Percentiles rank a stretch among this genome's conserved stretches.
Evolutionary conservation across 2,329 filamentous ascomycete species (phyloP).

Genomic region (Pseudogymnoascus sp.): DNA sequence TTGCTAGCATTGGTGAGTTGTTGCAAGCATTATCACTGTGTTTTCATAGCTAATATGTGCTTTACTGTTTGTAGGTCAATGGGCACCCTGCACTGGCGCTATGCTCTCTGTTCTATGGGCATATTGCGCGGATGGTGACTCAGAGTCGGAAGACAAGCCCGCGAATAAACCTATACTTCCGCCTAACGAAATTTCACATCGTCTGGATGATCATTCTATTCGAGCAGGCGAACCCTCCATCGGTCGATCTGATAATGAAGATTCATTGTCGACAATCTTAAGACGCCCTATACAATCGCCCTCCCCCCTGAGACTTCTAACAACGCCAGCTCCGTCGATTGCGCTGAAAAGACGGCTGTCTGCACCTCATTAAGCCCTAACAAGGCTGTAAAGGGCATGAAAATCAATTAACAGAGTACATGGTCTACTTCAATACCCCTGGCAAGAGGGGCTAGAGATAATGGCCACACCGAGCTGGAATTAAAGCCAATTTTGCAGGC

Average conservation of each 20-base stretch:
- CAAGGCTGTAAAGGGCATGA: no score
- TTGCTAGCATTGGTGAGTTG: slow-evolving; percentile 50
- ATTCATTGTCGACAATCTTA: background rate
- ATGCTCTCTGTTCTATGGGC: slow-evolving; percentile 50
- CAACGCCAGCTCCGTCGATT: background rate
- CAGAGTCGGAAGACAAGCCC: background rate
- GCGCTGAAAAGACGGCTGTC: background rate
- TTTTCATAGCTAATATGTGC: background rate
- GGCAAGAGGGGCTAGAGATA: no score
- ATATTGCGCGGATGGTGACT: background rate
- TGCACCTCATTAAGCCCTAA: background rate
- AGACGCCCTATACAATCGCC: background rate
- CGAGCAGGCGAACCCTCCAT: background rate
- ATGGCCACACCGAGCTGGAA: background rate
- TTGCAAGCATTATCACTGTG: background rate
- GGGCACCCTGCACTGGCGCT: slow-evolving; percentile 51
- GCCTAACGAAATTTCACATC: background rate
- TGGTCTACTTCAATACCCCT: background rate
- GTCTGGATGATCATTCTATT: background rate
- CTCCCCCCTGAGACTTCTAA: background rate
- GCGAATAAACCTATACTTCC: background rate
- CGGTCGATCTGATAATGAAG: background rate
- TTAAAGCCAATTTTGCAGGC: background rate
- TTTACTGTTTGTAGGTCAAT: slow-evolving; percentile 37
- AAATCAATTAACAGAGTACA: background rate